A percentile compares a stretch with the other conserved stretches of the same genome.
Evolutionary conservation across 1,139 yeast species (phyloP).

Genomic region (Tardiomyces depauwii): DNA sequence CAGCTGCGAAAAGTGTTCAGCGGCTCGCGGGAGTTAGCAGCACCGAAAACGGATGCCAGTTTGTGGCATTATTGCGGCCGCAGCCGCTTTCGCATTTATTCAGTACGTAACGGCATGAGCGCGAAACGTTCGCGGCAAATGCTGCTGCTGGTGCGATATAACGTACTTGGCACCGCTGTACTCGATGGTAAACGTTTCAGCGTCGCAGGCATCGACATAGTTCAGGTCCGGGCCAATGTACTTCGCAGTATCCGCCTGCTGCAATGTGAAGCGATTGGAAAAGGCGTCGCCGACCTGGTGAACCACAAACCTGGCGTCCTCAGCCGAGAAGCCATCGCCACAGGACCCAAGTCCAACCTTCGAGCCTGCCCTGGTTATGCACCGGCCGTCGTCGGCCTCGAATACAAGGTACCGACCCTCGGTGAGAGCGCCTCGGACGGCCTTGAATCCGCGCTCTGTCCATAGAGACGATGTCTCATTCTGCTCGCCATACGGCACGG

Average conservation of each 20-base stretch:
- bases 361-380: not conserved
- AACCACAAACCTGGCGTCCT: not conserved
- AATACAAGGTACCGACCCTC: slow-evolving; percentile 18
- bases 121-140: too few species aligned
- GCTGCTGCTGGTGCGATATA: too few species aligned
- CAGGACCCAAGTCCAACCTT: not conserved
- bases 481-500: slow-evolving; percentile 15
- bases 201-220: not conserved
- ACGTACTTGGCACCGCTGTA: too few species aligned
- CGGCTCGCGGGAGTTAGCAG: too few species aligned
- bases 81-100: too few species aligned
- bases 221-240: slow-evolving; percentile 2
- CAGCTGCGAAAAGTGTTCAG: too few species aligned
- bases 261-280: slow-evolving; percentile 8
- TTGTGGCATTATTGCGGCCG: too few species aligned
- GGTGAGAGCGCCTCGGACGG: slow-evolving; percentile 15
- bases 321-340: not conserved
- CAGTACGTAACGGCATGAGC: too few species aligned
- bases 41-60: too few species aligned
- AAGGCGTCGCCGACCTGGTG: slow-evolving; percentile 13
- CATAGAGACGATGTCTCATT: slow-evolving; percentile 9
- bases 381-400: slow-evolving; percentile 1
- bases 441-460: slow-evolving; percentile 16
- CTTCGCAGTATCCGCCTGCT: slow-evolving; percentile 4
- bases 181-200: too few species aligned